phyloP scores from a whole-genome alignment of 345 rosid genomes.

The Eucalyptus regnans region DNA sequence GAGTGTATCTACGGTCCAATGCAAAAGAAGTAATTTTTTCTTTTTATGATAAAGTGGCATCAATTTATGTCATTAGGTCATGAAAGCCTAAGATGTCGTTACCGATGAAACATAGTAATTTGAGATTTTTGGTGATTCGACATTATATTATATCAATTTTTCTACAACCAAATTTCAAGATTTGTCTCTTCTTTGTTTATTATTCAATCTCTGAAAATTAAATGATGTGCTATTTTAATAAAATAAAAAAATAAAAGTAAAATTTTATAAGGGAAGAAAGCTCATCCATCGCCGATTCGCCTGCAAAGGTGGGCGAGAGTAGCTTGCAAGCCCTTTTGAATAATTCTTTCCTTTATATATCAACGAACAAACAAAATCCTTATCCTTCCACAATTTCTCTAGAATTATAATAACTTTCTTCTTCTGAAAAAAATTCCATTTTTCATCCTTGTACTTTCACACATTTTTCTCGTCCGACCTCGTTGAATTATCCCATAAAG shows the following conservation, averaged over 20 bases:
- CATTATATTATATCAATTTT: no score
- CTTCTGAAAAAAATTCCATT: background rate
- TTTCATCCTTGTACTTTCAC: background rate
- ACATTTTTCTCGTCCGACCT: accelerated
- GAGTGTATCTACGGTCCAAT: background rate
- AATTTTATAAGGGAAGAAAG: background rate
- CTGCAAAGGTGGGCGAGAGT: background rate
- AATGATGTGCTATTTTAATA: accelerated
- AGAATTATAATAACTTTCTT: no score
- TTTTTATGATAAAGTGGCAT: background rate
- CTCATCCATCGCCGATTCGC: background rate
- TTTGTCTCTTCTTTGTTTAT: background rate
- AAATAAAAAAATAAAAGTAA: no score
- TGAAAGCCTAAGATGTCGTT: accelerated
- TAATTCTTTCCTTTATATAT: background rate
- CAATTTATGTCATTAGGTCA: background rate
- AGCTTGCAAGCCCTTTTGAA: background rate
- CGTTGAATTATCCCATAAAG: background rate
- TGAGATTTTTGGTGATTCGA: background rate
- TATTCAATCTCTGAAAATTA: no score
- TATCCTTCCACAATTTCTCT: background rate
- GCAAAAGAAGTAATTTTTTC: background rate
- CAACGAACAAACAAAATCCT: background rate
- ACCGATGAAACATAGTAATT: accelerated
- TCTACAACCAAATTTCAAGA: background rate